phyloP scores from a whole-genome alignment of 73 alveolate species.

The Halteria grandinella region DNA sequence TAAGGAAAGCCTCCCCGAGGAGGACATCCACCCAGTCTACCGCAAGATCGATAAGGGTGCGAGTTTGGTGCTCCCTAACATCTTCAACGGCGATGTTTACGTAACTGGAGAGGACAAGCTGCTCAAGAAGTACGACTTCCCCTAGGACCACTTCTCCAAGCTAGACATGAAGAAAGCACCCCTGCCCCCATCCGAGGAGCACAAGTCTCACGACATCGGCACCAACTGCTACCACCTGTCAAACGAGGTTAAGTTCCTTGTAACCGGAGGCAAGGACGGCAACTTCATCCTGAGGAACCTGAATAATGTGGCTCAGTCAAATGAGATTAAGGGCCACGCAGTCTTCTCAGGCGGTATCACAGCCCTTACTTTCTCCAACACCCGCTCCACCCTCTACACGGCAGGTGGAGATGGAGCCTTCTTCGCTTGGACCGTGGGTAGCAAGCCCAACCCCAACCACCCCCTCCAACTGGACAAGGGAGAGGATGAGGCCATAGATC shows the following conservation, averaged over 20 bases:
- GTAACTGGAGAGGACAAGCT: conserved; percentile 91
- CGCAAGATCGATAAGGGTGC: conserved; percentile 59
- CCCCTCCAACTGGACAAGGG: conserved; percentile 58
- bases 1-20: conserved; percentile 48
- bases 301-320: conserved; percentile 68
- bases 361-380: conserved; percentile 81
- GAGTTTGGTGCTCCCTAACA: conserved; percentile 50
- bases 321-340: conserved; percentile 89
- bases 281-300: conserved; percentile 81
- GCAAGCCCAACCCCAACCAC: conserved; percentile 57
- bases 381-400: conserved; percentile 78
- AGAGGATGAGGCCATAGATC: conserved; percentile 65
- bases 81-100: conserved; percentile 54
- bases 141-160: conserved; percentile 83
- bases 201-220: conserved; percentile 87
- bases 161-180: conserved; percentile 88
- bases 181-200: conserved; percentile 92
- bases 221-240: conserved; percentile 77
- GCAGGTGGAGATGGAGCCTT: conserved; percentile 96
- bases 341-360: conserved; percentile 89
- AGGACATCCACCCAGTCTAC: background rate
- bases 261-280: conserved; percentile 95
- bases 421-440: conserved; percentile 82
- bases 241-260: conserved; percentile 75
- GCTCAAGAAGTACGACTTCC: conserved; percentile 88